Evolutionary conservation across 129 eudicot species (phyloP).

Genomic region (Apium graveolens): DNA sequence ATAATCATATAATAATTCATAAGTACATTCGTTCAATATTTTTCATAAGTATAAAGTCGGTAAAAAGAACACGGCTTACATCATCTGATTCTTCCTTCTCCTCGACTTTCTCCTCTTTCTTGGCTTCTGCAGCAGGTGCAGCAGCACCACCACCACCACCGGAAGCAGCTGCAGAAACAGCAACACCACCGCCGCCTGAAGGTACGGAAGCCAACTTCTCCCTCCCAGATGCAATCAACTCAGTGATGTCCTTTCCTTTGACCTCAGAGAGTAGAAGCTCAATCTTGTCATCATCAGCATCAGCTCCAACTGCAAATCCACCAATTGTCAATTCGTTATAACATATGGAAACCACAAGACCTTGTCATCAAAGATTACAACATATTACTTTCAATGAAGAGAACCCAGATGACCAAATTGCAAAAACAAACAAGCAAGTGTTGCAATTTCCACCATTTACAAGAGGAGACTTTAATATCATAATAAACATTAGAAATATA

Average conservation of each 20-base stretch:
- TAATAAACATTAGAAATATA: not conserved
- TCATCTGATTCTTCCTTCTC: conserved; percentile 41
- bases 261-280: conserved; percentile 5
- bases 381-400: not conserved
- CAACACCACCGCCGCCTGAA: conserved; percentile 34
- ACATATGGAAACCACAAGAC: not conserved
- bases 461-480: not conserved
- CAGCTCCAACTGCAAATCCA: conserved; percentile 14
- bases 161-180: conserved; percentile 20
- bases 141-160: conserved; percentile 25
- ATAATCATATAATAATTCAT: not conserved
- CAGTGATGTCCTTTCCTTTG: conserved; percentile 14
- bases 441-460: not conserved
- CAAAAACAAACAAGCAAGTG: not conserved
- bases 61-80: not conserved
- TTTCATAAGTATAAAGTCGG: no score
- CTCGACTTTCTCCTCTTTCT: conserved; percentile 37
- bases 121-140: conserved; percentile 28
- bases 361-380: not conserved
- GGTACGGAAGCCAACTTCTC: conserved; percentile 43
- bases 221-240: conserved; percentile 30
- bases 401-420: not conserved
- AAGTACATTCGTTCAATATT: not conserved
- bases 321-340: not conserved
- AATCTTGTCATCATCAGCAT: conserved; percentile 4